Base-by-base conservation (phyloP, 2,329 filamentous ascomycete species). In the Chaetomium globosum region DNA sequence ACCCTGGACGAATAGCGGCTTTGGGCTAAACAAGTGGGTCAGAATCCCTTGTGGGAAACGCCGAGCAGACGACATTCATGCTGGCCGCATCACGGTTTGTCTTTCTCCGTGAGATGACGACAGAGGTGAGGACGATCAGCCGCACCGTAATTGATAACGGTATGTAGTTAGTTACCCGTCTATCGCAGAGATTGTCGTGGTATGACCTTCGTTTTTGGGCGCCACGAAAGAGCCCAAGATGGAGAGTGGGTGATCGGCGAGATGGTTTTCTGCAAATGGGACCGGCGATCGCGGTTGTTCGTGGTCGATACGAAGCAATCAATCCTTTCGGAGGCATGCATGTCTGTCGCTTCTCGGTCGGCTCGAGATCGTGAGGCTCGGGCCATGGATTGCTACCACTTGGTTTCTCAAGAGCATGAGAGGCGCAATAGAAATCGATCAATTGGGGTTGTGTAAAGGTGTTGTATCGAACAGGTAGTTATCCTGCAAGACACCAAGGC, bases 81-180 rank as follows among this genome's bases (percentile, higher is more conserved):
- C 46, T 52, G 46, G 21, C 43, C 28, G 5, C 48, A 64, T 46
- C 13, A 43, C 26, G 46, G 55, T 48, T 19, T 31, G 21, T 36
- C 51, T 54, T 26, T 31, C 43, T 31, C 19, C 23, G 55, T 54
- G 19, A 53, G 51, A 64, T 59, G 62, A 55, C 56, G 56, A 54
- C 62, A 60, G 7, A 54, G 36, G 28, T 53, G 48, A 12, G 31
- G 61, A 23, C 12, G 33, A 31, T 46, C 43, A n/a, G 23, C 10
- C 4, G 23, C 49, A 21, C 49, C 21, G 49, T 16, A 43, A 7
- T 43, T 43, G 39, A 43, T 43, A 43, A 43, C 39, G 33, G 6
- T 36, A 36, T 36, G 33, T 3, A 36, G 33, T 36, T 36, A 43
- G n/a, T 48, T 48, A 5, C 21, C 46, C 8, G 46, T 48, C 19